These are phyloP conservation scores for Acidomyces sp. DNA, from an alignment of 495 filamentous ascomycete species.

Conservation along the genomic window DNA sequence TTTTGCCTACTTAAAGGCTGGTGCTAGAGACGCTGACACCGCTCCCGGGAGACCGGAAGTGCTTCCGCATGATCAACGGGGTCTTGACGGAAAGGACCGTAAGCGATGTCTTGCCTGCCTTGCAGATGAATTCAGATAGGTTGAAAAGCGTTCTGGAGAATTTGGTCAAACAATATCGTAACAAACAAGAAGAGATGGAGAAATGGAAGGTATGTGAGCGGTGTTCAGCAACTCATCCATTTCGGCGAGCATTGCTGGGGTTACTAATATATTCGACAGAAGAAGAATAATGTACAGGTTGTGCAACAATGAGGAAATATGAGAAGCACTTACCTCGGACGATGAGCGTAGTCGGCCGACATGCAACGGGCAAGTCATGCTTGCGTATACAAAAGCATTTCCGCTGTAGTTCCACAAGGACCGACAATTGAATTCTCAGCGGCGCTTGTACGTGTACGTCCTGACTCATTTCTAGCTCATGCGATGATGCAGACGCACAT, in stretches of 20 bases:
- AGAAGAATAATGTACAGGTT: constrained; percentile 97
- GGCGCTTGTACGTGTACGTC: too few relatives aligned
- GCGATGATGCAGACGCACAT: too few relatives aligned
- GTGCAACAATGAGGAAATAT: constrained; percentile 67
- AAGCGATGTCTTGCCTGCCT: constrained; percentile 73
- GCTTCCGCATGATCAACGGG: constrained; percentile 97
- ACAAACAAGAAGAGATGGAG: constrained; percentile 87
- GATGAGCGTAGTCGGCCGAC: too few relatives aligned
- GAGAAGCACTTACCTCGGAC: too few relatives aligned
- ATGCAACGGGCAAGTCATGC: too few relatives aligned
- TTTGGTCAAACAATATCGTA: constrained; percentile 91
- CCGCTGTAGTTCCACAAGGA: too few relatives aligned
- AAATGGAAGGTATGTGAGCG: constrained; percentile 76
- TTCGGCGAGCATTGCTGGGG: not conserved
- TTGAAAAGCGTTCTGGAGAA: constrained; percentile 94
- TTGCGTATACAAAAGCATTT: too few relatives aligned
- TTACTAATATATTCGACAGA: constrained; percentile 38
- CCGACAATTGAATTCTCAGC: too few relatives aligned
- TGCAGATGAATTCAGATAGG: constrained; percentile 90
- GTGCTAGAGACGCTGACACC: constrained; percentile 88
- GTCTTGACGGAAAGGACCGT: constrained; percentile 90
- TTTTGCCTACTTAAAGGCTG: constrained; percentile 46
- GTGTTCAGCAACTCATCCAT: not conserved
- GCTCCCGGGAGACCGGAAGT: constrained; percentile 76
- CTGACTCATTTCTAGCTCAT: too few relatives aligned